Evolutionary conservation across 1,284 basidiomycete genomes (phyloP).

Genomic region (Lentinus polychrous): DNA sequence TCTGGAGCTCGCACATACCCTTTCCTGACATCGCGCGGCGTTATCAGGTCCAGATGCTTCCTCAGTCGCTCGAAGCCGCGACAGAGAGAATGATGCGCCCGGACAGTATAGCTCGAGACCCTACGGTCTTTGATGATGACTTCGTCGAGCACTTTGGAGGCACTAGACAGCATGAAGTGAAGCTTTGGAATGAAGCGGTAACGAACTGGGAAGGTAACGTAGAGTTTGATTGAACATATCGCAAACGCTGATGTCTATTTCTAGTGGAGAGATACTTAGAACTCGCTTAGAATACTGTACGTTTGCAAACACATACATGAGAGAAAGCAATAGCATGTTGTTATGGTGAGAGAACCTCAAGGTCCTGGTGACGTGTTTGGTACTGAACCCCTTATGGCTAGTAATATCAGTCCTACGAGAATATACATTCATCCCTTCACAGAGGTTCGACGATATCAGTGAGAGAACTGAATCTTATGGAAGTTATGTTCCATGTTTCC

Average conservation of each 20-base stretch:
- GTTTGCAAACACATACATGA: too few relatives aligned
- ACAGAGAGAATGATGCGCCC: slow-evolving; percentile 73
- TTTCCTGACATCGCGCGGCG: not conserved
- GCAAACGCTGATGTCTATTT: slow-evolving; percentile 1
- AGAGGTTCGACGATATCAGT: too few relatives aligned
- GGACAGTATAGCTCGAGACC: slow-evolving; percentile 76
- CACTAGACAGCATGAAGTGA: slow-evolving; percentile 86
- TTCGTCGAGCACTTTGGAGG: slow-evolving; percentile 94
- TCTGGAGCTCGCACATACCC: not conserved
- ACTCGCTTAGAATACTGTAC: slow-evolving; percentile 41
- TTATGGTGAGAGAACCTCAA: too few relatives aligned
- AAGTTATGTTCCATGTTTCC: too few relatives aligned
- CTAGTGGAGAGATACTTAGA: slow-evolving; percentile 84
- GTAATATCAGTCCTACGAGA: too few relatives aligned
- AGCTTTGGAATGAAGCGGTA: slow-evolving; percentile 81
- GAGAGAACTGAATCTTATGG: too few relatives aligned
- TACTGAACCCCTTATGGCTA: too few relatives aligned
- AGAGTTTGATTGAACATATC: slow-evolving; percentile 1
- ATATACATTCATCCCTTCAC: too few relatives aligned
- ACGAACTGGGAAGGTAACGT: slow-evolving; percentile 90
- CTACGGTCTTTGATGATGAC: slow-evolving; percentile 69
- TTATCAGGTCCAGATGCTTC: slow-evolving; percentile 60
- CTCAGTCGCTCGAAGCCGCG: slow-evolving; percentile 74
- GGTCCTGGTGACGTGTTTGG: too few relatives aligned
- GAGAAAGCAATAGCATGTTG: too few relatives aligned